phyloP scores from a whole-genome alignment of 2,329 filamentous ascomycete genomes.

The Aspergillus sp. region DNA sequence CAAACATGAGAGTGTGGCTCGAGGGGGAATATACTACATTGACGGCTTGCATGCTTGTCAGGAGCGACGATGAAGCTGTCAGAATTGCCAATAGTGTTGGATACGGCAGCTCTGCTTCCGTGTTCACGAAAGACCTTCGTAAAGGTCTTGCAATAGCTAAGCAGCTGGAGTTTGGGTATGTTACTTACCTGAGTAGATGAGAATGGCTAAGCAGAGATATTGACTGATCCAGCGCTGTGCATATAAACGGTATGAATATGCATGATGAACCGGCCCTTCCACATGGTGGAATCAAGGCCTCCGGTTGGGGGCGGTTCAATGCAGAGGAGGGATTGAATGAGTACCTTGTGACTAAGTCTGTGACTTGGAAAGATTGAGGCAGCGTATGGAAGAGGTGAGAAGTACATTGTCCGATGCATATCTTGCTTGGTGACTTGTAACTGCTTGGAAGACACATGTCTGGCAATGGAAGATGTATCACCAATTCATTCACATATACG shows the following conservation, averaged over 20 bases:
- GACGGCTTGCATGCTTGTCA: conserved; percentile 65
- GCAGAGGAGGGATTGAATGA: conserved; percentile 56
- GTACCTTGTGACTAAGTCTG: conserved; percentile 63
- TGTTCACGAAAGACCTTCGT: conserved; percentile 70
- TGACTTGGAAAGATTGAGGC: conserved; percentile 56
- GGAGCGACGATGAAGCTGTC: conserved; percentile 64
- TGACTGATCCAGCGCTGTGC: conserved; percentile 46
- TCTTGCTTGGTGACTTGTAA: too few species aligned
- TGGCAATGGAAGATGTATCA: too few species aligned
- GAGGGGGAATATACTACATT: conserved; percentile 75
- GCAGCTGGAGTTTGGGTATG: conserved; percentile 63
- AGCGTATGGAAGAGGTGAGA: background rate
- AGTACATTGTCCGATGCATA: too few species aligned
- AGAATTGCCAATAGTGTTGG: conserved; percentile 75
- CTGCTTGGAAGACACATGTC: too few species aligned
- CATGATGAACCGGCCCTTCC: conserved; percentile 64
- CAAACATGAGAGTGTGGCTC: conserved; percentile 71
- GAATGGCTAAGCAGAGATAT: background rate
- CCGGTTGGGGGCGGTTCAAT: conserved; percentile 62
- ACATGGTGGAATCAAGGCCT: conserved; percentile 63
- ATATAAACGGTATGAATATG: conserved; percentile 66
- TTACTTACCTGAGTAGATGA: conserved; percentile 13
- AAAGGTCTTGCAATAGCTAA: conserved; percentile 59
- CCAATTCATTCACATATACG: too few species aligned
- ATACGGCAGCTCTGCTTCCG: conserved; percentile 69